Evolutionary conservation across 352 stramenopile genomes (phyloP).

Genomic region (Pythium aphanidermatum): DNA sequence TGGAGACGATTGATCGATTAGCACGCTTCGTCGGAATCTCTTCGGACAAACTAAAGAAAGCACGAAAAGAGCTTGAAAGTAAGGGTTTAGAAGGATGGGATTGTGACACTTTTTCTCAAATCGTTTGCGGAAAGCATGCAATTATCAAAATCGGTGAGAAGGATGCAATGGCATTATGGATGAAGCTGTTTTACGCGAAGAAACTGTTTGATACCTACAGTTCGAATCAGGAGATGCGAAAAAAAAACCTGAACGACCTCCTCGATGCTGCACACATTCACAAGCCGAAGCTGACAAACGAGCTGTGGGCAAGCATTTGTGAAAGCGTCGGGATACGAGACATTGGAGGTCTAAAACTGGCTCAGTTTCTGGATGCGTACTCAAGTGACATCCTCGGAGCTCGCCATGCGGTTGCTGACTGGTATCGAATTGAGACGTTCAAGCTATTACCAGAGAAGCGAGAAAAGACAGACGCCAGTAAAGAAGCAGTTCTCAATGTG

Average conservation of each 20-base stretch:
- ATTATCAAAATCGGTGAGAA: slow-evolving; percentile 29
- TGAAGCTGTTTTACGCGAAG: slow-evolving; percentile 46
- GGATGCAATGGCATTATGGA: slow-evolving; percentile 33
- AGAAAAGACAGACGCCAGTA: slow-evolving; percentile 25
- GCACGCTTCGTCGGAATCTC: slow-evolving; percentile 30
- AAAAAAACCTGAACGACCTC: slow-evolving; percentile 36
- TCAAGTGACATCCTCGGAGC: slow-evolving; percentile 29
- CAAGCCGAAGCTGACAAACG: slow-evolving; percentile 32
- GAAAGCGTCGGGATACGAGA: slow-evolving; percentile 30
- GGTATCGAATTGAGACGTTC: slow-evolving; percentile 55
- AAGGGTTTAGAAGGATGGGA: slow-evolving; percentile 24
- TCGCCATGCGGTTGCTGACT: slow-evolving; percentile 37
- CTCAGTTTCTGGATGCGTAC: slow-evolving; percentile 40
- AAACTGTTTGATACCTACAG: slow-evolving; percentile 42
- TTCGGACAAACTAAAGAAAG: slow-evolving; percentile 16
- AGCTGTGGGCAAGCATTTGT: slow-evolving; percentile 36
- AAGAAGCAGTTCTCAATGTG: slow-evolving; percentile 37
- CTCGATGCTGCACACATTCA: slow-evolving; percentile 30
- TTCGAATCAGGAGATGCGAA: slow-evolving; percentile 29
- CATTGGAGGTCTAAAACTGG: slow-evolving; percentile 23
- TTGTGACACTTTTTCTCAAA: slow-evolving; percentile 30
- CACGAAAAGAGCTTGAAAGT: slow-evolving; percentile 20
- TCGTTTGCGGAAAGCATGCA: slow-evolving; percentile 29
- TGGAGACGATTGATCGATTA: slow-evolving; percentile 31
- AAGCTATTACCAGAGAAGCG: slow-evolving; percentile 37